phyloP scores from a whole-genome alignment of 257 asterid genomes.

The Ocimum tenuiflorum region DNA sequence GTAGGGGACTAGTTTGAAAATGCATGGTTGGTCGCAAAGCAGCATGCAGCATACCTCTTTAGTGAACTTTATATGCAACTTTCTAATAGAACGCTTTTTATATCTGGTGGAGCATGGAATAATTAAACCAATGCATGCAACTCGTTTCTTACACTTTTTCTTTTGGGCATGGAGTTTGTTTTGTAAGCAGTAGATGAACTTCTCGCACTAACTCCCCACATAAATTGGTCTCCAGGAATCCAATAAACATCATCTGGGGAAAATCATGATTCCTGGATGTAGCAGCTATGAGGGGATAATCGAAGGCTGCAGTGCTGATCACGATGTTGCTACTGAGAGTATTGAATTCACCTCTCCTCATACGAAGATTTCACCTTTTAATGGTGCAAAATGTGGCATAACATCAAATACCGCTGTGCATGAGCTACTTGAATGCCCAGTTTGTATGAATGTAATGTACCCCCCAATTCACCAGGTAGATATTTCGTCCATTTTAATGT shows the following conservation, averaged over 20 bases:
- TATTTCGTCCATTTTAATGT: conserved; percentile 9
- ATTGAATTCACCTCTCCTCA: conserved; percentile 37
- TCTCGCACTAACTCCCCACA: conserved; percentile 9
- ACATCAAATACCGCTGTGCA: conserved; percentile 57
- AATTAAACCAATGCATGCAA: neutral
- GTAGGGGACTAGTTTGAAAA: neutral
- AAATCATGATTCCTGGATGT: conserved; percentile 56
- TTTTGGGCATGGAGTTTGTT: neutral
- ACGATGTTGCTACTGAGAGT: conserved; percentile 42
- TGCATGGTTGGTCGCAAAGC: neutral
- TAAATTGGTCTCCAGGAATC: conserved; percentile 16
- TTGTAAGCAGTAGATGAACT: neutral
- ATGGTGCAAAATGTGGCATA: conserved; percentile 35
- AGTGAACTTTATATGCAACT: neutral
- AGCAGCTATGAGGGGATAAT: conserved; percentile 33
- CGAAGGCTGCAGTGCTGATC: conserved; percentile 37
- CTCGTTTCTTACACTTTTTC: conserved; percentile 9
- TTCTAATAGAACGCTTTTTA: conserved; percentile 10
- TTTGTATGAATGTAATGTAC: conserved; percentile 60
- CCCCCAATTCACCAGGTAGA: conserved; percentile 82
- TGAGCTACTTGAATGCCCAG: conserved; percentile 73
- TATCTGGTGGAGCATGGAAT: conserved; percentile 18
- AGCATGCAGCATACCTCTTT: neutral
- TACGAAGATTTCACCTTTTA: conserved; percentile 33
- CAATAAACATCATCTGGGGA: neutral